A percentile compares a stretch with the other conserved stretches of the same genome.
Conservation (phyloP, 495 filamentous ascomycete genomes). For the Chaetomium fimeti region DNA sequence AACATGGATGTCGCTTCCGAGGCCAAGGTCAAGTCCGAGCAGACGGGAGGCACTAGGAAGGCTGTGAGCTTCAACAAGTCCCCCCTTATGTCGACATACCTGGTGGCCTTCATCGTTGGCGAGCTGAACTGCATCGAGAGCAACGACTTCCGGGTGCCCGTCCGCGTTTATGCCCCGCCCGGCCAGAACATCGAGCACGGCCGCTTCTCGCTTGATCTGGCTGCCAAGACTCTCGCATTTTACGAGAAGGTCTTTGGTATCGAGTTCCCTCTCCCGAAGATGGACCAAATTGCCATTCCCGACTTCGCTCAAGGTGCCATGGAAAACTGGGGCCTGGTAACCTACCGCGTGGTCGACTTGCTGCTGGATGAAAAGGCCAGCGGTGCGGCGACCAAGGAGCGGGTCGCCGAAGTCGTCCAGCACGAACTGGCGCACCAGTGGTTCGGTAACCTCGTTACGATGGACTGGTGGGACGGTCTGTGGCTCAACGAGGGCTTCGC, state of each 20-base stretch:
- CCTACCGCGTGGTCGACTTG: conserved; percentile 88
- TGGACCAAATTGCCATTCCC: conserved; percentile 98
- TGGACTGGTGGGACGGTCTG: conserved; percentile 99
- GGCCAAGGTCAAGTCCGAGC: conserved; percentile 56
- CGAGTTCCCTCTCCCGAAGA: conserved; percentile 72
- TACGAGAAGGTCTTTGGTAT: conserved; percentile 76
- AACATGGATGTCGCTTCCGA: conserved; percentile 77
- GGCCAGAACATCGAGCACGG: conserved; percentile 65
- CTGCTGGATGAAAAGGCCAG: conserved; percentile 89
- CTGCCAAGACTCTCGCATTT: conserved; percentile 65
- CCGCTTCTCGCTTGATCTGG: conserved; percentile 66
- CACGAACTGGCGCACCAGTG: conserved; percentile 98
- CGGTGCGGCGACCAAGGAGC: conserved; percentile 88
- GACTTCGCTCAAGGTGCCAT: conserved; percentile 93
- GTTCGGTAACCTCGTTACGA: conserved; percentile 98
- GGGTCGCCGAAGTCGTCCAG: conserved; percentile 90
- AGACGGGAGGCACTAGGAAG: conserved; percentile 59
- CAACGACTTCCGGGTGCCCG: conserved; percentile 68
- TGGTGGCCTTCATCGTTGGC: conserved; percentile 72
- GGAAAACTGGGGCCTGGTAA: conserved; percentile 99
- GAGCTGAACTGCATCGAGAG: conserved; percentile 76
- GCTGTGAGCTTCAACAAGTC: conserved; percentile 71
- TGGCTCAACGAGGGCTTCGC: conserved; percentile 99
- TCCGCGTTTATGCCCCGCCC: conserved; percentile 66
- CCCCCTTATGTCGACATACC: conserved; percentile 75